Base-by-base conservation (phyloP, 345 rosid species). In the Ceriops tagal region DNA sequence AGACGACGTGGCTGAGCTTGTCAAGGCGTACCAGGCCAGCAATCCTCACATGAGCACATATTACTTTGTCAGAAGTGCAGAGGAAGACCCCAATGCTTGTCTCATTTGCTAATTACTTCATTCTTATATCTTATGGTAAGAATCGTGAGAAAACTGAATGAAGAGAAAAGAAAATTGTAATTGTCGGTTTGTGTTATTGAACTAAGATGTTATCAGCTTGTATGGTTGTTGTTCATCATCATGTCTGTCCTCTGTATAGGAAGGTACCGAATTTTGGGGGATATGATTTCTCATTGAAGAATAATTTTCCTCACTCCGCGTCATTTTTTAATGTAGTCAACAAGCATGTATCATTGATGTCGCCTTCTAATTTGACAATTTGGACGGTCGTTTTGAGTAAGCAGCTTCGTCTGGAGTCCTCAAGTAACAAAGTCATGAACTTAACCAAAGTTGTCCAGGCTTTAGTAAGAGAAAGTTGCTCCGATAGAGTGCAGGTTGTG, bases 1-100 rank as follows among this genome's bases (percentile, higher is more conserved):
- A 58, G 72, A 82, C 24, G 60, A 68, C 0, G 68, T 76, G 39
- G 58, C 73, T 1, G 78, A 77, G 16, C 71, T 65, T 24, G 68
- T 69, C 2, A 68, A 68, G 76, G 63, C 69, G 4, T 78, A 73
- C 58, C 9, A 58, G 53, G 62, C 73, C 7, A 71, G 73, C 9
- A 16, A 80, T 65, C 81, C 78, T 47, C 31, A 46, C 21, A 16
- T 68, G 69, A 52, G 74, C 8, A 5, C 58, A 1, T 47, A 67
- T 27, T 75, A 76, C 49, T 31, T 10, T 34, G 81, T 57, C 0
- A 69, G 65, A 64, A 73, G 71, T 32, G 67, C 22, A 3, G 83
- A 82, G 62, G 88, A 86, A 51, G 75, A 78, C 63, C 78, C 87
- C 5, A 69, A 71, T 71, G 62, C 71, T 37, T 86, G 90, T 47